phyloP scores from a whole-genome alignment of 257 asterid species.

The Lavandula angustifolia region DNA sequence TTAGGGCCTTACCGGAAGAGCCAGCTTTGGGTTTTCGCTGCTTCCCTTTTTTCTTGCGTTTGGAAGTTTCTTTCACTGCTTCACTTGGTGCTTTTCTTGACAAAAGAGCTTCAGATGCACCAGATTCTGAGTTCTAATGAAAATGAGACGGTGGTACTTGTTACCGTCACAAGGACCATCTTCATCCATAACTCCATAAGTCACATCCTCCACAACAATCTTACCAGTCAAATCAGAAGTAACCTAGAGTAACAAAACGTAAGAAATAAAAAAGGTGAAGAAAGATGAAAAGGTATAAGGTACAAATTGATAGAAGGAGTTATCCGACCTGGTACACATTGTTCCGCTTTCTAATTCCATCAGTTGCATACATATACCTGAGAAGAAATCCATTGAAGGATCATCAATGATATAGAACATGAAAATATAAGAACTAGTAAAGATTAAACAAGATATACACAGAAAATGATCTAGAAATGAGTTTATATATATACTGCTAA shows the following conservation, averaged over 20 bases:
- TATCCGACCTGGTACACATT: slow-evolving; percentile 66
- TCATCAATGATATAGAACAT: slow-evolving; percentile 3
- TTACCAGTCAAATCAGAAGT: slow-evolving; percentile 78
- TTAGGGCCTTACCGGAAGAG: slow-evolving; percentile 40
- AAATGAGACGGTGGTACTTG: slow-evolving; percentile 77
- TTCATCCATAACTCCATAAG: slow-evolving; percentile 55
- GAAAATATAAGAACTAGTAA: slow-evolving; percentile 6
- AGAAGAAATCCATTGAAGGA: neutral
- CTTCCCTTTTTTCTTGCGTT: slow-evolving; percentile 50
- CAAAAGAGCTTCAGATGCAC: slow-evolving; percentile 95
- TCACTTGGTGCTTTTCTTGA: slow-evolving; percentile 40
- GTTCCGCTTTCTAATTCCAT: slow-evolving; percentile 68
- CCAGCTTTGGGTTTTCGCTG: slow-evolving; percentile 38
- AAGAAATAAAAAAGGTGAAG: slow-evolving; percentile 1
- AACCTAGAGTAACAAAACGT: slow-evolving; percentile 48
- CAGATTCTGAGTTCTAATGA: slow-evolving; percentile 65
- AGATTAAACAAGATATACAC: neutral
- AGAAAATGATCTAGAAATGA: slow-evolving; percentile 16
- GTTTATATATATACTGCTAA: slow-evolving; percentile 19
- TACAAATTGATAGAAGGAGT: neutral
- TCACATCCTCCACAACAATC: slow-evolving; percentile 83
- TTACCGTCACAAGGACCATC: slow-evolving; percentile 37
- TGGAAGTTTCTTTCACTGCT: slow-evolving; percentile 36
- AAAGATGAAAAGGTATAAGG: neutral
- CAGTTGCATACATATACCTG: slow-evolving; percentile 85